These are phyloP conservation scores for Puccinellia tenuiflora DNA, from an alignment of 176 grass and related monocot species.

Conservation along the genomic window DNA sequence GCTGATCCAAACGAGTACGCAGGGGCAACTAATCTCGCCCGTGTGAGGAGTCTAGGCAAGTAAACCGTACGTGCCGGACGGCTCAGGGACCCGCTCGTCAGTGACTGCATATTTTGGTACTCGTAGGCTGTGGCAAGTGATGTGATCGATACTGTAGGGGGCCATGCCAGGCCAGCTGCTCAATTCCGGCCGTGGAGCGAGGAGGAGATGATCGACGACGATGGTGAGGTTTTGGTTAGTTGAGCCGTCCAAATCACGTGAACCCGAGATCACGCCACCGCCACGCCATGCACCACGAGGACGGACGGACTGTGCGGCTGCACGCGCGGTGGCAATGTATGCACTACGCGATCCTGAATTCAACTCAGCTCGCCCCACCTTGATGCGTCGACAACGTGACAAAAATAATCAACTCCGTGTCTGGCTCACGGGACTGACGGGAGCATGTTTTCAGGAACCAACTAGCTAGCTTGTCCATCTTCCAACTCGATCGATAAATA, in stretches of 20 bases:
- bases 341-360: neutral
- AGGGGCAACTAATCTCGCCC: neutral
- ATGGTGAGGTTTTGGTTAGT: neutral
- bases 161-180: neutral
- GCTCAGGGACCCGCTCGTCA: neutral
- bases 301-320: neutral
- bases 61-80: too few relatives aligned
- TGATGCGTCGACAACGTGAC: neutral
- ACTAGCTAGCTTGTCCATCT: too few relatives aligned
- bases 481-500: too few relatives aligned
- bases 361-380: neutral
- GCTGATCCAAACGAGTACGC: neutral
- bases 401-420: neutral
- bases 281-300: neutral
- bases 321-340: neutral
- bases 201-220: neutral
- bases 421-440: neutral
- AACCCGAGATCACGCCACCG: neutral
- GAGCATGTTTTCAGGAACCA: neutral
- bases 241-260: constrained; percentile 48
- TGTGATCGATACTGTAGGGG: neutral
- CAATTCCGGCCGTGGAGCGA: neutral
- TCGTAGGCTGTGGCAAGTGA: neutral
- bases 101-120: neutral
- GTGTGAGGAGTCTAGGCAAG: neutral